Conservation (phyloP, 2,329 filamentous ascomycete species). For the Diaporthe destruens region DNA sequence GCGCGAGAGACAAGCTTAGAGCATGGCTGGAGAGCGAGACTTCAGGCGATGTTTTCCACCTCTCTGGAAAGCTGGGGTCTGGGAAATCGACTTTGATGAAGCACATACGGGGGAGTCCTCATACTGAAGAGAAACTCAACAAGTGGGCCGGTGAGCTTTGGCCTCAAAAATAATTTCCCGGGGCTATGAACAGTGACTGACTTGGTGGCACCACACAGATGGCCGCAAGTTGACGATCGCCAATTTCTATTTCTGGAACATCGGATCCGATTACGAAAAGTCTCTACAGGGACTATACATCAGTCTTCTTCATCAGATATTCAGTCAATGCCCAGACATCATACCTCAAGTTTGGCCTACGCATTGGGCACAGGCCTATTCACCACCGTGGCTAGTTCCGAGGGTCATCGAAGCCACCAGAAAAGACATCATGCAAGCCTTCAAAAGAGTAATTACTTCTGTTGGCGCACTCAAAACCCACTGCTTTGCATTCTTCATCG, state of each 20-base stretch:
- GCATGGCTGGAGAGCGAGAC: neutral
- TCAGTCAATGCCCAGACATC: conserved; percentile 12
- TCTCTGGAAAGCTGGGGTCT: conserved; percentile 12
- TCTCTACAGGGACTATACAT: conserved; percentile 4
- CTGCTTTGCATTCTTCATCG: conserved; percentile 15
- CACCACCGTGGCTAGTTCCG: neutral
- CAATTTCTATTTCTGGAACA: conserved; percentile 23
- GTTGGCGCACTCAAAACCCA: neutral
- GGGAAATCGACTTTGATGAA: conserved; percentile 42
- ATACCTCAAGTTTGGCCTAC: neutral
- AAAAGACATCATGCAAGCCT: neutral
- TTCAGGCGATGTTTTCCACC: conserved; percentile 6
- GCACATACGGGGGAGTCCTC: conserved; percentile 2
- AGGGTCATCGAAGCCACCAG: neutral
- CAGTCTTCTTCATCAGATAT: neutral
- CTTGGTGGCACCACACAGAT: neutral
- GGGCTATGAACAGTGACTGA: neutral
- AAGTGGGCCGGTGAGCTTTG: neutral
- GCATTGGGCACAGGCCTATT: neutral
- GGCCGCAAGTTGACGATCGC: conserved; percentile 27
- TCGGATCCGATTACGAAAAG: conserved; percentile 25
- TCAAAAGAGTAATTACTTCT: neutral
- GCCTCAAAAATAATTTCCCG: neutral
- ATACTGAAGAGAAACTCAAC: neutral
- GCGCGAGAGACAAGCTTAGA: conserved; percentile 1